Evolutionary conservation across 108 stramenopile genomes (phyloP).

Genomic region (Craspedostauros australis): DNA sequence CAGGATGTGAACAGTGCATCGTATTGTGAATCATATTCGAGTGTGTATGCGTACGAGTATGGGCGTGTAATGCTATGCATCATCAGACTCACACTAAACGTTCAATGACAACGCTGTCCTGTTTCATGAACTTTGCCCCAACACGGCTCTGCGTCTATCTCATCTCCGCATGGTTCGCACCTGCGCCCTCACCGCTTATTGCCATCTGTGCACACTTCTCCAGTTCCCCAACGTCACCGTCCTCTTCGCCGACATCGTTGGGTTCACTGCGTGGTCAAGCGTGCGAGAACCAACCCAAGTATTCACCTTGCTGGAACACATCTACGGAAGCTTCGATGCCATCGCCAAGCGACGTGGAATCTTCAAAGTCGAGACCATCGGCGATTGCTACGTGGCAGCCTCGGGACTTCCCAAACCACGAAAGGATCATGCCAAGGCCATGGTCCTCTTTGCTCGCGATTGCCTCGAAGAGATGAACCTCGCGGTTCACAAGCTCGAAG

Average conservation of each 20-base stretch:
- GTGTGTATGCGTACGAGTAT: too few species aligned
- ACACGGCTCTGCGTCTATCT: too few species aligned
- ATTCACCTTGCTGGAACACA: conserved; percentile 18
- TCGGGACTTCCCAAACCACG: conserved; percentile 18
- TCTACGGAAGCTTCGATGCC: conserved; percentile 14
- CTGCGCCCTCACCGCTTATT: too few species aligned
- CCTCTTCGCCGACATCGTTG: conserved; percentile 1
- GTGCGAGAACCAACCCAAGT: conserved; percentile 34
- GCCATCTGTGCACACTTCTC: too few species aligned
- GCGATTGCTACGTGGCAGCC: conserved; percentile 24
- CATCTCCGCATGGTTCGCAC: too few species aligned
- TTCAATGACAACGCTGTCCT: too few species aligned
- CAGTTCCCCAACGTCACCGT: too few species aligned
- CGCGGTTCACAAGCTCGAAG: conserved; percentile 6
- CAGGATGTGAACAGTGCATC: too few species aligned
- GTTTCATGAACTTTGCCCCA: too few species aligned
- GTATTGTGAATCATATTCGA: too few species aligned
- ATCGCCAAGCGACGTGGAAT: conserved; percentile 14
- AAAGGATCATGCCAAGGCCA: conserved; percentile 14
- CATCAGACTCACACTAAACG: too few species aligned
- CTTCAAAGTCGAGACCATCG: conserved; percentile 20
- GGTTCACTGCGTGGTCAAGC: conserved; percentile 41
- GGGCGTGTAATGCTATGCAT: too few species aligned
- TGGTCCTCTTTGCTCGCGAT: conserved; percentile 20
- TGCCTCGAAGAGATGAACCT: conserved; percentile 13